phyloP scores from a whole-genome alignment of 169 alveolate genomes.

The Plasmodium vivax region DNA sequence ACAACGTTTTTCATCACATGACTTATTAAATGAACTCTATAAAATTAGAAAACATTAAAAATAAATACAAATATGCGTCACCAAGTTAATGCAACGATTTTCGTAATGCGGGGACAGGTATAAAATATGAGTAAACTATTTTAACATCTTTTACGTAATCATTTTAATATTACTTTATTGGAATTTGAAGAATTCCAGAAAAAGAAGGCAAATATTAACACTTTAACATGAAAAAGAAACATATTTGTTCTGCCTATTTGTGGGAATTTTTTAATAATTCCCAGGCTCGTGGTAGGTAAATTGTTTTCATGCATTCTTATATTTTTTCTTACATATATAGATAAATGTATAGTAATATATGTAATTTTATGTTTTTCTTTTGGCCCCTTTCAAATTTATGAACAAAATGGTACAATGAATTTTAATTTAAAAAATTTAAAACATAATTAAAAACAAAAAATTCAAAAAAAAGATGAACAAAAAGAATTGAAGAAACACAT shows the following conservation, averaged over 20 bases:
- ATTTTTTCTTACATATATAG: background rate
- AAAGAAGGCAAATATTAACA: background rate
- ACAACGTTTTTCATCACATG: background rate
- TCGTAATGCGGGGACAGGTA: no score
- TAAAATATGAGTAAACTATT: background rate
- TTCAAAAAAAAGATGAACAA: background rate
- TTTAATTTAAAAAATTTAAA: background rate
- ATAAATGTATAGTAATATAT: background rate
- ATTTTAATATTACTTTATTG: constrained; percentile 1
- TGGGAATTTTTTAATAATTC: background rate
- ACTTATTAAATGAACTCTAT: background rate
- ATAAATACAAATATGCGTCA: background rate
- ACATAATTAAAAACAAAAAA: background rate
- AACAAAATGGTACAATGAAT: background rate
- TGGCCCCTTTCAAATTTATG: background rate
- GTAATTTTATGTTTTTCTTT: background rate
- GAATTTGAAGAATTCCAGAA: background rate
- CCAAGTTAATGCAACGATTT: background rate
- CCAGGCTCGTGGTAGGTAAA: background rate
- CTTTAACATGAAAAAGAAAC: background rate
- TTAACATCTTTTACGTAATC: background rate
- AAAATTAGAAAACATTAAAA: background rate
- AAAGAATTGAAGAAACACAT: background rate
- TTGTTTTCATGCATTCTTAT: background rate
- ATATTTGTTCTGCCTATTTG: background rate